Conservation (phyloP, 345 rosid genomes). For the Eucalyptus microcorys region DNA sequence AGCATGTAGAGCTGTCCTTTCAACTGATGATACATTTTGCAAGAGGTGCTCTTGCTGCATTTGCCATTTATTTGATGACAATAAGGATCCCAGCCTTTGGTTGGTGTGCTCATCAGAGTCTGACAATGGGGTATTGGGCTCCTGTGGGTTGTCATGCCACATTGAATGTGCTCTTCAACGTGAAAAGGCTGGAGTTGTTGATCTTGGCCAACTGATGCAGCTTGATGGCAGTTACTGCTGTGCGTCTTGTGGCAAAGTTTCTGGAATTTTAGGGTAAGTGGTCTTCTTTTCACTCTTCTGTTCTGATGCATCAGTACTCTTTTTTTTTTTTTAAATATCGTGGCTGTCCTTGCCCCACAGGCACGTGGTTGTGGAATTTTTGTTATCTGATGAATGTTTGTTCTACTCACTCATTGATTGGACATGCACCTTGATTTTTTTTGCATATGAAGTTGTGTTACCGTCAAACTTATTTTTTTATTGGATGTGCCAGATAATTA, state of each 20-base stretch:
- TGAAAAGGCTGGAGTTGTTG: constrained; percentile 74
- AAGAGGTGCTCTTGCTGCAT: constrained; percentile 96
- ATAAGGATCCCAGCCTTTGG: constrained; percentile 82
- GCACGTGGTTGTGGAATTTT: background rate
- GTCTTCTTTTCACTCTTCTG: background rate
- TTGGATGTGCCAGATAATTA: background rate
- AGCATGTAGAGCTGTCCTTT: constrained; percentile 51
- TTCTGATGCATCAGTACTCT: background rate
- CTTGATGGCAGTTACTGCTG: constrained; percentile 87
- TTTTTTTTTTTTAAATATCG: background rate
- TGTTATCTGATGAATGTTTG: too few relatives aligned
- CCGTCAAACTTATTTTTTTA: background rate
- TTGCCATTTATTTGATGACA: constrained; percentile 86
- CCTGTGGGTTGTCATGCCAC: constrained; percentile 90
- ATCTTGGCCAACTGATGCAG: constrained; percentile 79
- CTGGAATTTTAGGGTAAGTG: constrained; percentile 80
- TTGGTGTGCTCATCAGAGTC: constrained; percentile 54
- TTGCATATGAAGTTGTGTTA: background rate
- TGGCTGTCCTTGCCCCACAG: background rate
- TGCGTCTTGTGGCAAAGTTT: constrained; percentile 94
- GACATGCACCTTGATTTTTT: background rate
- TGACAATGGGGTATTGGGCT: constrained; percentile 29
- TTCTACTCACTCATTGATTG: background rate
- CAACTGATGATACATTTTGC: constrained; percentile 72
- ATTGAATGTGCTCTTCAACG: constrained; percentile 84